These are phyloP conservation scores for Cladophialophora chaetospira DNA, from an alignment of 2,329 filamentous ascomycete species.

Conservation along the genomic window DNA sequence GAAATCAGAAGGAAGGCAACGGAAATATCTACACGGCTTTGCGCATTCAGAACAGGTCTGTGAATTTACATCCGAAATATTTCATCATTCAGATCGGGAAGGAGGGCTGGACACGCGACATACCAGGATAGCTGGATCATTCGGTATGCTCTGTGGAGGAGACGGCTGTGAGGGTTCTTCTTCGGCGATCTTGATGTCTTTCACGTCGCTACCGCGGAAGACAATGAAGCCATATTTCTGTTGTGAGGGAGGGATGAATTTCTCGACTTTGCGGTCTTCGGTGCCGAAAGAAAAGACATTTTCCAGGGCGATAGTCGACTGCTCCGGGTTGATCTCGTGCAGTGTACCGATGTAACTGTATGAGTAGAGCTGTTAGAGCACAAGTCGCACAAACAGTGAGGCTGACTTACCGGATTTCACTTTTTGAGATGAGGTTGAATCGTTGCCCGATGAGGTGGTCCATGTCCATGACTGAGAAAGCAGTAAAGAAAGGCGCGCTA, in stretches of 20 bases:
- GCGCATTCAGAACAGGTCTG: constrained; percentile 83
- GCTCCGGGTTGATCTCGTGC: constrained; percentile 97
- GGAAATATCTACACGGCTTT: constrained; percentile 96
- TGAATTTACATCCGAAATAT: constrained; percentile 92
- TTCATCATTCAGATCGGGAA: constrained; percentile 70
- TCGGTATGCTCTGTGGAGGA: constrained; percentile 71
- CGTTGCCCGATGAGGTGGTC: constrained; percentile 65
- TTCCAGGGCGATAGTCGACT: constrained; percentile 93
- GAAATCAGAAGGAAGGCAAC: constrained; percentile 99
- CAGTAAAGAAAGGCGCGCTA: constrained; percentile 32
- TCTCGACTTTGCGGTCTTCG: constrained; percentile 79
- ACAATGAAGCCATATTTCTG: constrained; percentile 98
- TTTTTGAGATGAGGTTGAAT: constrained; percentile 96
- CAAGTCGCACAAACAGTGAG: constrained; percentile 25
- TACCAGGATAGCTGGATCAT: constrained; percentile 96
- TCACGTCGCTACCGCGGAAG: constrained; percentile 96
- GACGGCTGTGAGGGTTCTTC: constrained; percentile 65
- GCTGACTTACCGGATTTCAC: constrained; percentile 78
- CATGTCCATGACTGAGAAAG: constrained; percentile 48
- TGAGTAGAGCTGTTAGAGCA: constrained; percentile 39
- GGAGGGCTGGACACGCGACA: constrained; percentile 52
- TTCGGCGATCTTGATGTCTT: constrained; percentile 93
- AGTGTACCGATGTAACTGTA: constrained; percentile 89
- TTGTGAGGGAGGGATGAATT: constrained; percentile 81
- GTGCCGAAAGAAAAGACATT: constrained; percentile 94